phyloP scores from a whole-genome alignment of 2,329 filamentous ascomycete species.

The Nemania diffusa region DNA sequence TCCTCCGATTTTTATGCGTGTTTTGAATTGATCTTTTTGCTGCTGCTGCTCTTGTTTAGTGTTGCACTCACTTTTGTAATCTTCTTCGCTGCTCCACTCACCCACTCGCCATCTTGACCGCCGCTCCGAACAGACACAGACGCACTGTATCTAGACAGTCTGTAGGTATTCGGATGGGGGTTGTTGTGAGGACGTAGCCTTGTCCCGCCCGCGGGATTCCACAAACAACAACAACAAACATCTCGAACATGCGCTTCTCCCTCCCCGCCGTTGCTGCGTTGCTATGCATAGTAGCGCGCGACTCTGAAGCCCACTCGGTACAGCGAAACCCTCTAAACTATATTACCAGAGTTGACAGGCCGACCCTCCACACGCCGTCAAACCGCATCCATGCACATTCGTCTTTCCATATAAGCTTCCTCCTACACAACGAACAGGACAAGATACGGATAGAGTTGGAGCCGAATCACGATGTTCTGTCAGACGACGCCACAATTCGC shows the following conservation, averaged over 20 bases:
- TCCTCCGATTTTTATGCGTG: constrained; percentile 11
- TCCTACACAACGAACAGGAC: constrained; percentile 72
- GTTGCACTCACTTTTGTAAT: neutral
- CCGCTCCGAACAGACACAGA: neutral
- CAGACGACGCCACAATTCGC: constrained; percentile 77
- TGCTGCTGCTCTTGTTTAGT: neutral
- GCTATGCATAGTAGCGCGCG: constrained; percentile 47
- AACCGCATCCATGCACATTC: constrained; percentile 83
- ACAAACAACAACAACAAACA: constrained; percentile 14
- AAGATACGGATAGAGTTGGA: constrained; percentile 82
- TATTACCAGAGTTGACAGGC: constrained; percentile 77
- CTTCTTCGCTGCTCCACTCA: neutral
- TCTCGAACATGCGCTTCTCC: constrained; percentile 47
- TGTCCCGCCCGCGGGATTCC: constrained; percentile 41
- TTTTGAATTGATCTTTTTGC: constrained; percentile 14
- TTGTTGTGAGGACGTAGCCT: constrained; percentile 39
- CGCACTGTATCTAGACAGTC: too few species aligned
- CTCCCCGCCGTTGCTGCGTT: constrained; percentile 44
- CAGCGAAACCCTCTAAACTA: constrained; percentile 80
- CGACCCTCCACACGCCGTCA: constrained; percentile 80
- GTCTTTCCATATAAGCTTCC: constrained; percentile 85
- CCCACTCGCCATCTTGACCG: neutral
- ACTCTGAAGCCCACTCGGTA: constrained; percentile 71
- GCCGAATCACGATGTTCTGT: constrained; percentile 90
- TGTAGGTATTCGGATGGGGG: constrained; percentile 42